These are phyloP conservation scores for Cucurbita argyrosperma DNA, from an alignment of 306 rosid genomes.

Conservation along the genomic window DNA sequence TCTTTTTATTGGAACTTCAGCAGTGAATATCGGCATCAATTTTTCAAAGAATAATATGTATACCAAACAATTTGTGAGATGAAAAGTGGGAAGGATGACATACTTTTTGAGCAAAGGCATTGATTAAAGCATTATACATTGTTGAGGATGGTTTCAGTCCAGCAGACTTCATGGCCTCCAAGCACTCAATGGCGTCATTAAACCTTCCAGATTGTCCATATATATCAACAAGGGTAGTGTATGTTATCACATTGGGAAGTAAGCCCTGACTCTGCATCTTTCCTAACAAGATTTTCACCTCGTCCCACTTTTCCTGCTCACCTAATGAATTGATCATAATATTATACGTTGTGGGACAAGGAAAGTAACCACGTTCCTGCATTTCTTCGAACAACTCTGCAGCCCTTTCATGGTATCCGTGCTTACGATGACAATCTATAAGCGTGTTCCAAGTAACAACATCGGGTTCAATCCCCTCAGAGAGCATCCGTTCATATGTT, in stretches of 20 bases:
- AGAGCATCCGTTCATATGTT: slow-evolving; percentile 61
- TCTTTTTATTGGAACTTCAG: neutral
- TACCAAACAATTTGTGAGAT: neutral
- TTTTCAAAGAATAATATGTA: neutral
- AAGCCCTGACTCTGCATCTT: slow-evolving; percentile 77
- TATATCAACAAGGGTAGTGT: slow-evolving; percentile 68
- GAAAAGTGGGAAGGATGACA: slow-evolving; percentile 2
- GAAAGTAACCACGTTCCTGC: slow-evolving; percentile 53
- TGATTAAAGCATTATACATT: slow-evolving; percentile 82
- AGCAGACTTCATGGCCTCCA: slow-evolving; percentile 64
- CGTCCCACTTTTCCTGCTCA: slow-evolving; percentile 70
- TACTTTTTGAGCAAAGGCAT: slow-evolving; percentile 90
- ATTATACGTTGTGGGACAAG: slow-evolving; percentile 60
- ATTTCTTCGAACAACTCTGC: slow-evolving; percentile 72
- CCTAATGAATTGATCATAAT: slow-evolving; percentile 76
- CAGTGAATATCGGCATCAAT: neutral
- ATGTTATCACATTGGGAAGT: slow-evolving; percentile 68
- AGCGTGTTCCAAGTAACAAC: slow-evolving; percentile 80
- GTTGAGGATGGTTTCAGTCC: slow-evolving; percentile 74
- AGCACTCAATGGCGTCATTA: slow-evolving; percentile 63
- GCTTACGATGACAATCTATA: slow-evolving; percentile 66
- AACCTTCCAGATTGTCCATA: slow-evolving; percentile 80
- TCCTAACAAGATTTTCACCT: slow-evolving; percentile 46
- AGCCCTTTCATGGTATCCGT: slow-evolving; percentile 42
- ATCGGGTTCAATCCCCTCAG: slow-evolving; percentile 64